Evolutionary conservation across 257 asterid species (phyloP).

Genomic region (Ehretia macrophylla): DNA sequence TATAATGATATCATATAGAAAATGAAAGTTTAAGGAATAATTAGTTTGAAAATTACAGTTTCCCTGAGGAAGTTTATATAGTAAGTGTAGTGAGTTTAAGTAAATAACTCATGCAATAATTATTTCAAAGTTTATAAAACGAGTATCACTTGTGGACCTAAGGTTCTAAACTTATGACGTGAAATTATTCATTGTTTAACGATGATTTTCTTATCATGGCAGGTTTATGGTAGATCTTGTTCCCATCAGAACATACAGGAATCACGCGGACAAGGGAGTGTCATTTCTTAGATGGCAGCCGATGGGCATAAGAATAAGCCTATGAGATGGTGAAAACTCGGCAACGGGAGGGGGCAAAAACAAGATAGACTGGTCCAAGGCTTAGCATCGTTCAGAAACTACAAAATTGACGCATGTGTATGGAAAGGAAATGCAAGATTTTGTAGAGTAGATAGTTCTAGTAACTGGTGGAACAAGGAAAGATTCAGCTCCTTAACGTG

Average conservation of each 20-base stretch:
- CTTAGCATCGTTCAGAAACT: slow-evolving; percentile 39
- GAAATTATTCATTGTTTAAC: not conserved
- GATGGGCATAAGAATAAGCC: slow-evolving; percentile 42
- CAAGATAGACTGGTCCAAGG: slow-evolving; percentile 61
- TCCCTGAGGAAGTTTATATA: too few species aligned
- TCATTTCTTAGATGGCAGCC: slow-evolving; percentile 58
- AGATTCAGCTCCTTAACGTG: slow-evolving; percentile 40
- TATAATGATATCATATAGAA: too few species aligned
- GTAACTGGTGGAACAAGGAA: slow-evolving; percentile 70
- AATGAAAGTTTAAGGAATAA: too few species aligned
- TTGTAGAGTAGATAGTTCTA: slow-evolving; percentile 36
- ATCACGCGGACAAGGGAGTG: slow-evolving; percentile 68
- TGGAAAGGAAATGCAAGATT: slow-evolving; percentile 50
- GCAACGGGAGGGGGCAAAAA: slow-evolving; percentile 70
- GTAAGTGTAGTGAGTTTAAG: too few species aligned
- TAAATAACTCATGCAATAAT: too few species aligned
- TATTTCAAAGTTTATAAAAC: too few species aligned
- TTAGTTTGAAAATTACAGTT: too few species aligned
- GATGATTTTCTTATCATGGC: not conserved
- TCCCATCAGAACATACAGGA: slow-evolving; percentile 82
- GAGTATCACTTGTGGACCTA: too few species aligned
- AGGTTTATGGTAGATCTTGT: slow-evolving; percentile 92
- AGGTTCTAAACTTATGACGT: not conserved
- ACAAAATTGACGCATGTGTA: slow-evolving; percentile 63
- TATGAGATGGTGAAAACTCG: slow-evolving; percentile 78